Evolutionary conservation across 1,139 yeast species (phyloP), one percentile per base, ranked within the genome.

Genomic region (Candida sanyaensis): DNA sequence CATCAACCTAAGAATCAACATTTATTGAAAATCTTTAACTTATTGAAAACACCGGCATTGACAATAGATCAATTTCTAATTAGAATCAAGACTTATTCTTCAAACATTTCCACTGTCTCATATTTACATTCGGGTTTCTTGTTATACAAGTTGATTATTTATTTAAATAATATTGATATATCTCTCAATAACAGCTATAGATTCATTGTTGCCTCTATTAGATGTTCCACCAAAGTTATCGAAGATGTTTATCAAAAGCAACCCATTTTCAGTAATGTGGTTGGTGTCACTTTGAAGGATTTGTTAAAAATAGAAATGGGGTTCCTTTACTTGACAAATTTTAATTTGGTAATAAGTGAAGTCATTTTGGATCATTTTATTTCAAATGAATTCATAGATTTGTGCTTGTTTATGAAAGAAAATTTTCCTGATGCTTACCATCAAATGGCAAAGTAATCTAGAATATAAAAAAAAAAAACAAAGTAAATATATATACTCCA

Each of bases 181-280:
- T 68, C 69, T 5, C 58, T 59, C 5, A 59, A 62, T 44, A 75
- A 75, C 50, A 74, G 68, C 12, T 66, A 74, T 53, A 58, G 80
- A 37, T 62, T 74, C 38, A 60, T 74, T 10, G 60, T 75, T 46
- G 78, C 77, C 2, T 68, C 71, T 55, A 62, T 75, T n/a, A 61
- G 80, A 47, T 73, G 79, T 51, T 74, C 72, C 63, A 71, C 76
- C 5, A 75, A 75, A 56, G 66, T 63, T 24, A 55, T 75, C 42
- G 80, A 75, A 52, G 80, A 75, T 51, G 59, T 75, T 11, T 70
- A 71, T 53, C 80, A 75, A 52, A 73, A 69, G 48, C 80, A 75
- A 49, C 65, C 66, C 49, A 56, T 69, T 11, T 75, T 72, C 56
- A 76, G 78, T 4, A 70, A 75, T 1, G 79, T 75, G 1, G 79